These are phyloP conservation scores for Puya raimondii DNA, from an alignment of 176 grass and related monocot genomes.

Conservation along the genomic window DNA sequence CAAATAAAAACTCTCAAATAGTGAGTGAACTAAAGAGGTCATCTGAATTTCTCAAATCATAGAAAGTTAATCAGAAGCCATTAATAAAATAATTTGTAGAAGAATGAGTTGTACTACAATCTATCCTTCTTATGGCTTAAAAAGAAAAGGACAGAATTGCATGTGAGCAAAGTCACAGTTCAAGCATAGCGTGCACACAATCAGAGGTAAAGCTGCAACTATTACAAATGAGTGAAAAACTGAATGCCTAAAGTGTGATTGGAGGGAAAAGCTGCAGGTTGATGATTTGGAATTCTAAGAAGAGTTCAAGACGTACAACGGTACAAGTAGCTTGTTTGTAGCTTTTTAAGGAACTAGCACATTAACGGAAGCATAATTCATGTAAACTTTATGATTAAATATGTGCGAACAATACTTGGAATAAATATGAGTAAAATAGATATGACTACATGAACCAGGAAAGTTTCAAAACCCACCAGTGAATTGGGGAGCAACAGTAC, in stretches of 20 bases:
- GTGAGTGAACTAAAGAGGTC: too few relatives aligned
- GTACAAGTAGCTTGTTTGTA: too few relatives aligned
- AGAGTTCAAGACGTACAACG: too few relatives aligned
- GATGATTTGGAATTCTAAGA: too few relatives aligned
- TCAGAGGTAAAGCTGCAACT: too few relatives aligned
- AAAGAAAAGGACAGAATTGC: background rate
- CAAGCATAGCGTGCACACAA: too few relatives aligned
- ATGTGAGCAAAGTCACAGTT: too few relatives aligned
- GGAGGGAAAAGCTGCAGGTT: too few relatives aligned
- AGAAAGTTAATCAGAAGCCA: background rate
- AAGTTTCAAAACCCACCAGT: slow-evolving; percentile 42
- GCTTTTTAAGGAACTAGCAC: background rate
- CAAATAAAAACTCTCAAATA: too few relatives aligned
- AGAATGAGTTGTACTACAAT: background rate
- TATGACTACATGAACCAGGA: background rate
- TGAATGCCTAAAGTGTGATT: too few relatives aligned
- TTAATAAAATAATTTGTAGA: background rate
- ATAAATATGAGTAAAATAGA: background rate
- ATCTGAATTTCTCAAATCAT: too few relatives aligned
- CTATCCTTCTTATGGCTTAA: background rate
- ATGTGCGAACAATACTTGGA: background rate
- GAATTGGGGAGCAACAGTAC: slow-evolving; percentile 95
- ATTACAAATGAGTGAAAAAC: too few relatives aligned
- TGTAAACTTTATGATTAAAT: background rate
- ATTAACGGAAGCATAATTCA: background rate